Evolutionary conservation across 1,284 basidiomycete species (phyloP).

Genomic region (Porogramme epimiltina): DNA sequence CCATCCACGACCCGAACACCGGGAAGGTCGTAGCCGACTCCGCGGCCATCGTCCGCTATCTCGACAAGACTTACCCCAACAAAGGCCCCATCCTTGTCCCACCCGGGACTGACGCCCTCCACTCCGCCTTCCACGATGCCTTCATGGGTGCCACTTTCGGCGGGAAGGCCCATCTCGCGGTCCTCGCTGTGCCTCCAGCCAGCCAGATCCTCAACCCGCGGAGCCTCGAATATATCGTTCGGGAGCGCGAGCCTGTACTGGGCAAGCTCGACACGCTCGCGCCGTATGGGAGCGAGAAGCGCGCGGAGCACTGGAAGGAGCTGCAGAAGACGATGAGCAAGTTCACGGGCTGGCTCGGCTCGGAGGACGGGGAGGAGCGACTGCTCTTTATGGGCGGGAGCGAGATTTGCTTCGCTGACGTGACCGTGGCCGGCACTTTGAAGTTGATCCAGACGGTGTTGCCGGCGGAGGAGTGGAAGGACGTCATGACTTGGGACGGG

Average conservation of each 20-base stretch:
- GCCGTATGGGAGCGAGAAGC: slow-evolving; percentile 24
- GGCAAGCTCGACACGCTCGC: slow-evolving; percentile 40
- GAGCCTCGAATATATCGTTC: no score
- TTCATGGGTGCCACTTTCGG: no score
- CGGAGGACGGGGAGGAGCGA: slow-evolving; percentile 30
- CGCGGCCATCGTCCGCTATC: slow-evolving; percentile 32
- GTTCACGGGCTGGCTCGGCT: slow-evolving; percentile 27
- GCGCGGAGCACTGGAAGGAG: not conserved
- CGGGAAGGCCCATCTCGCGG: no score
- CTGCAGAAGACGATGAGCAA: not conserved
- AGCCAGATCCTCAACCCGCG: no score
- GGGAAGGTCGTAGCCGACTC: slow-evolving; percentile 33
- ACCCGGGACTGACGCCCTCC: slow-evolving; percentile 29
- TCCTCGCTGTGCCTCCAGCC: no score
- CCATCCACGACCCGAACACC: slow-evolving; percentile 30
- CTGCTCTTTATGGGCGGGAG: slow-evolving; percentile 26
- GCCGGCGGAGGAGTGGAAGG: slow-evolving; percentile 43
- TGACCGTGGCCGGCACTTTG: slow-evolving; percentile 32
- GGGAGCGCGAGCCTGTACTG: slow-evolving; percentile 34
- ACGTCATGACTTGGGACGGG: slow-evolving; percentile 35
- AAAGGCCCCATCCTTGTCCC: slow-evolving; percentile 25
- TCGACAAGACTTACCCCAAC: slow-evolving; percentile 36
- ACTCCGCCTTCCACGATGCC: slow-evolving; percentile 30
- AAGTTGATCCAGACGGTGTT: slow-evolving; percentile 32
- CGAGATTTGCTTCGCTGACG: slow-evolving; percentile 37